phyloP scores from a whole-genome alignment of 768 basidiomycete genomes.

The Amanita subjunquillea region DNA sequence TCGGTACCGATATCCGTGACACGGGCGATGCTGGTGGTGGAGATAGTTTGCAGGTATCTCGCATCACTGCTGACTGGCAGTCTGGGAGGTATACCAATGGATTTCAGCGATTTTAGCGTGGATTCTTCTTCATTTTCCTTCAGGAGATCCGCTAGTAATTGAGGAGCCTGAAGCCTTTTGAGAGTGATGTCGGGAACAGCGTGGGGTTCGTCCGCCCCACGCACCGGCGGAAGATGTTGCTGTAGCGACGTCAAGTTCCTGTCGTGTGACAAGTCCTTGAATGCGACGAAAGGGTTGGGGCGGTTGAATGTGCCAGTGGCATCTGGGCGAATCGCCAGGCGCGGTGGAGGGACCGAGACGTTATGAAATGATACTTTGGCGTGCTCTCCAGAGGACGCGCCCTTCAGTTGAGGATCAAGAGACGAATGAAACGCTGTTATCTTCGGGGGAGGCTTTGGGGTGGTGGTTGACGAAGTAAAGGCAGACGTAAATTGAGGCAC shows the following conservation, averaged over 20 bases:
- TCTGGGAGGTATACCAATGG: background rate
- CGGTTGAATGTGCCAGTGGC: background rate
- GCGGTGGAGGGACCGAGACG: background rate
- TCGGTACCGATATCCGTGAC: slow-evolving; percentile 44
- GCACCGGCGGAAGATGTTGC: background rate
- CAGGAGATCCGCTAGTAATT: background rate
- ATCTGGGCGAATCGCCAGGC: background rate
- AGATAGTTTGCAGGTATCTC: slow-evolving; percentile 34
- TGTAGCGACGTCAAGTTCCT: background rate
- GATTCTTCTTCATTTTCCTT: background rate
- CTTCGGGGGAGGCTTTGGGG: background rate
- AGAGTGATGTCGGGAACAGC: background rate
- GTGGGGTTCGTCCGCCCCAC: background rate
- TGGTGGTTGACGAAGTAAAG: background rate
- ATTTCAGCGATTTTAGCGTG: background rate
- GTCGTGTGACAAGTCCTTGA: background rate
- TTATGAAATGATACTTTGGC: too few relatives aligned
- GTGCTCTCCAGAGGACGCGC: background rate
- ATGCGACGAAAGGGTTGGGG: background rate
- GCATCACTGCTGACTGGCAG: background rate
- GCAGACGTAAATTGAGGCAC: slow-evolving; percentile 2
- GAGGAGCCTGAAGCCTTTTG: background rate
- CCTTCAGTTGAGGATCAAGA: background rate
- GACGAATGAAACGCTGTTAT: background rate
- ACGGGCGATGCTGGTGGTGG: slow-evolving; percentile 37